A percentile compares a stretch with the other conserved stretches of the same genome.
Evolutionary conservation across 2,329 filamentous ascomycete species (phyloP).

Genomic region (Trichoderma atroviride): DNA sequence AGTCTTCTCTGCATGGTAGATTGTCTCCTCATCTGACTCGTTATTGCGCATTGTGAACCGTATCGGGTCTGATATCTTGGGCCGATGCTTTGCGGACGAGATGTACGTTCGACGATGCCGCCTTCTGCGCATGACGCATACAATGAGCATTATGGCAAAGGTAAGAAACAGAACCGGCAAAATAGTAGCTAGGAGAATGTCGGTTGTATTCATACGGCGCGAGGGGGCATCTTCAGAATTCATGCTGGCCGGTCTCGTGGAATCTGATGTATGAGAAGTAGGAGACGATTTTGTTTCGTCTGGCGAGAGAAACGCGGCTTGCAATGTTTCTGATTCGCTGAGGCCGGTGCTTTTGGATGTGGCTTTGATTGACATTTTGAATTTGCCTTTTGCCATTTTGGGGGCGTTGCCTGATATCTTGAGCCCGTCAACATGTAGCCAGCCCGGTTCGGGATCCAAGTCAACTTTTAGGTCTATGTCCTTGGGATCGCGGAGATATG

Average conservation of each 20-base stretch:
- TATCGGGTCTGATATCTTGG: conserved; percentile 41
- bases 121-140: conserved; percentile 41
- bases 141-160: conserved; percentile 39
- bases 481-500: conserved; percentile 46
- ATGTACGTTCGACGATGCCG: conserved; percentile 35
- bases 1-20: conserved; percentile 33
- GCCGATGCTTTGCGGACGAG: conserved; percentile 36
- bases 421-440: conserved; percentile 47
- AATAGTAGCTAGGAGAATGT: conserved; percentile 49
- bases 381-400: conserved; percentile 37
- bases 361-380: conserved; percentile 40
- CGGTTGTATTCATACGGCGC: conserved; percentile 37
- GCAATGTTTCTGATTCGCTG: conserved; percentile 44
- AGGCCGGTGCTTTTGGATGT: conserved; percentile 39
- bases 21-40: conserved; percentile 33
- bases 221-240: conserved; percentile 27
- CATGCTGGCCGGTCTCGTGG: conserved; percentile 30
- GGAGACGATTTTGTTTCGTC: conserved; percentile 33
- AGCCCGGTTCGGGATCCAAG: conserved; percentile 43
- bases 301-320: conserved; percentile 40
- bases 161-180: conserved; percentile 46
- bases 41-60: conserved; percentile 36
- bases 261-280: conserved; percentile 32
- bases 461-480: conserved; percentile 44
- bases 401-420: conserved; percentile 49